A percentile compares a stretch with the other conserved stretches of the same genome.
Conservation (phyloP, 2,329 filamentous ascomycete genomes). For the Beauveria bassiana region DNA sequence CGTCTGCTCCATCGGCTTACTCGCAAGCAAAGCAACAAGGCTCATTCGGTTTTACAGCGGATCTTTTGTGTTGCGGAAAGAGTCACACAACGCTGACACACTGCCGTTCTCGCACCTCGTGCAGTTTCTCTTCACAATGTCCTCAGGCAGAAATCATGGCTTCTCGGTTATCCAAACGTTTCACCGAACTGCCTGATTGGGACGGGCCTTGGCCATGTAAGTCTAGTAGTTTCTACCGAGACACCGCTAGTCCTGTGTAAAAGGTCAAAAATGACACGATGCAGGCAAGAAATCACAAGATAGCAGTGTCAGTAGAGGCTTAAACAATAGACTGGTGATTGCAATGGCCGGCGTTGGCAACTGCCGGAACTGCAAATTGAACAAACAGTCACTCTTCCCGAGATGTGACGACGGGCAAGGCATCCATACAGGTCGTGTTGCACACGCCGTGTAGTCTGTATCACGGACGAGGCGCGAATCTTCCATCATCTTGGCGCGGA, state of each 20-base stretch:
- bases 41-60: neutral
- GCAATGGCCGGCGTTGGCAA: neutral
- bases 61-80: neutral
- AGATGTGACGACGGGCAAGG: neutral
- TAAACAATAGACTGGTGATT: neutral
- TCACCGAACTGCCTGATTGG: slow-evolving; percentile 1
- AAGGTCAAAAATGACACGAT: neutral
- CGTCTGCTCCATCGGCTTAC: neutral
- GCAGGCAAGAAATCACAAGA: neutral
- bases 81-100: neutral
- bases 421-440: slow-evolving; percentile 5
- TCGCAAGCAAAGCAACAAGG: neutral
- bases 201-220: neutral
- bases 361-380: neutral
- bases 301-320: neutral
- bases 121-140: neutral
- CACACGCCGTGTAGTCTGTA: neutral
- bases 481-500: neutral
- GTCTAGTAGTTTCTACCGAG: neutral
- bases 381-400: neutral
- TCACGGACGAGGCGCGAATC: neutral
- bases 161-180: neutral
- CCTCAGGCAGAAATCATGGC: neutral
- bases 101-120: neutral
- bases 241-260: neutral